Evolutionary conservation across 2,329 filamentous ascomycete genomes (phyloP), one percentile per base, ranked within the genome.

Genomic region (Hymenoscyphus scutula): DNA sequence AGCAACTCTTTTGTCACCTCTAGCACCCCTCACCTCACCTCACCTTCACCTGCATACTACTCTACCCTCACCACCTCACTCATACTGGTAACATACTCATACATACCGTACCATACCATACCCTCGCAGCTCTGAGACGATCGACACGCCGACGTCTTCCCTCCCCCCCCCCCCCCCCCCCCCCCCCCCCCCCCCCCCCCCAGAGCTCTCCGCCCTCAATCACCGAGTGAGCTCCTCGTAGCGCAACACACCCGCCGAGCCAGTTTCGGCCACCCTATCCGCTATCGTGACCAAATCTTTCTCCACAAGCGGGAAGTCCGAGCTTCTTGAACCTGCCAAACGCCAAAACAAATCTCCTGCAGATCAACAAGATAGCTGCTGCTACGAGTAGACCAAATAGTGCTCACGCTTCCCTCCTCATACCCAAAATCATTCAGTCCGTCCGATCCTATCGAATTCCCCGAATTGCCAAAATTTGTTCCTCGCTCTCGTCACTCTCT

Each of bases 291-390:
- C 60, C 25, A 37, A 58, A 55, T n/a, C 48, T 17, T n/a, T n/a
- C 27, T 41, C 30, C 51, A 37, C 55, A 58, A 45, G 59, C 48
- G 45, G 45, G 53, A 59, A 58, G 62, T 59, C 62, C 62, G 62
- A 64, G 62, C 62, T 64, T 59, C 56, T 56, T 61, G 30, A 55
- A 55, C 62, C 58, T 64, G 51, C 32, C 48, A 56, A 53, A 54
- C 37, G 23, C 48, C 37, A 53, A 59, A 59, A 59, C 61, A 45
- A 59, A 56, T 59, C 56, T 59, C 53, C 61, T 37, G 38, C 56
- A 48, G 56, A 58, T 58, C 56, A 34, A 48, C 41, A 58, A 38
- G 23, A 56, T 37, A 38, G 45, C 45, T 51, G 45, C 45, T 51
- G 19, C 23, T 51, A 51, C 45, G 45, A 51, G 19, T 23, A 25